Evolutionary conservation across 2,329 filamentous ascomycete genomes (phyloP).

Genomic region (Orbilia oligospora): DNA sequence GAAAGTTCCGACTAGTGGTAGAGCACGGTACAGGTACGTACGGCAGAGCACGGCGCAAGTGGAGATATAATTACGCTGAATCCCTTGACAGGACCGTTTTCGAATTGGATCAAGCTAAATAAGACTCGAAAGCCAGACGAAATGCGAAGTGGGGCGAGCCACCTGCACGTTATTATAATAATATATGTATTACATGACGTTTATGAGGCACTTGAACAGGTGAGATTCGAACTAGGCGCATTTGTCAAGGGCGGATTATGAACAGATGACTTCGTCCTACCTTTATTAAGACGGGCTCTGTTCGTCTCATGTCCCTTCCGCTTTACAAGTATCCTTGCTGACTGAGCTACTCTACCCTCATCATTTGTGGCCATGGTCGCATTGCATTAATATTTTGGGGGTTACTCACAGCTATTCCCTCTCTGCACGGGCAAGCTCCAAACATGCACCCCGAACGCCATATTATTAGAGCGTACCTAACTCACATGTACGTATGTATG

Average conservation of each 20-base stretch:
- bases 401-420: conserved; percentile 5
- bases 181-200: conserved; percentile 62
- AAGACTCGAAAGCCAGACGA: conserved; percentile 53
- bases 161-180: conserved; percentile 61
- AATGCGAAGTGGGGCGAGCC: conserved; percentile 59
- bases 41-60: conserved; percentile 50
- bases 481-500: background rate
- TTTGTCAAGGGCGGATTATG: conserved; percentile 60
- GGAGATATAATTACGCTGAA: conserved; percentile 62
- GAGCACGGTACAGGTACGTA: conserved; percentile 61
- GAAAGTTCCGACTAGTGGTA: conserved; percentile 61
- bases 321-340: conserved; percentile 59
- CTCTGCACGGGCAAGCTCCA: conserved; percentile 30
- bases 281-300: conserved; percentile 56
- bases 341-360: conserved; percentile 54
- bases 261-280: conserved; percentile 58
- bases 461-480: conserved; percentile 29
- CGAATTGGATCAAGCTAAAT: conserved; percentile 58
- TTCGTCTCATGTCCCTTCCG: conserved; percentile 60
- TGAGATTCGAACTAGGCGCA: conserved; percentile 60
- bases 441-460: conserved; percentile 16
- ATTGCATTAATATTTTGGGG: conserved; percentile 54
- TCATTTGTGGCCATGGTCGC: conserved; percentile 53
- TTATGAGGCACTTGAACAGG: conserved; percentile 61
- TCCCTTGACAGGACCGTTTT: conserved; percentile 61